A percentile compares a stretch with the other conserved stretches of the same genome.
These are phyloP conservation scores for Botrytis squamosa DNA, from an alignment of 2,329 filamentous ascomycete species.

Conservation along the genomic window DNA sequence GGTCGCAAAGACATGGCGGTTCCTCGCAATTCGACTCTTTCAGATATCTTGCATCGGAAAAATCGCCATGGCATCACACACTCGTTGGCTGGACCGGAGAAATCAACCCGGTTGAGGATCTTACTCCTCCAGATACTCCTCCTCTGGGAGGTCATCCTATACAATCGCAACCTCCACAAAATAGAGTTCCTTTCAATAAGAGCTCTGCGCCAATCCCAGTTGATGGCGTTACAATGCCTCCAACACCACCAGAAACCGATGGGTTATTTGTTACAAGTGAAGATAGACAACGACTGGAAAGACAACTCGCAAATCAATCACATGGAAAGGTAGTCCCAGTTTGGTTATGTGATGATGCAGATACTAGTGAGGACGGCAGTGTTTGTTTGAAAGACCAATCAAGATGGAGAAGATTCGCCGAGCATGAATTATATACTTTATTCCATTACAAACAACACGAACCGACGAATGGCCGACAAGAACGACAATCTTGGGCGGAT, in stretches of 20 bases:
- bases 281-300: constrained; percentile 72
- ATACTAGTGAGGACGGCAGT: constrained; percentile 60
- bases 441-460: constrained; percentile 97
- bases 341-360: constrained; percentile 79
- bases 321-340: constrained; percentile 81
- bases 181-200: constrained; percentile 57
- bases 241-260: constrained; percentile 60
- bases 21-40: constrained; percentile 93
- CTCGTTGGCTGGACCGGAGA: constrained; percentile 96
- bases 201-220: constrained; percentile 78
- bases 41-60: constrained; percentile 78
- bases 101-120: constrained; percentile 56
- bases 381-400: constrained; percentile 77
- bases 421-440: constrained; percentile 86
- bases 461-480: constrained; percentile 78
- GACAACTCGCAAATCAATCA: constrained; percentile 68
- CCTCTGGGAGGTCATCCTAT: constrained; percentile 47
- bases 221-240: constrained; percentile 56
- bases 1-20: constrained; percentile 77
- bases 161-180: constrained; percentile 41
- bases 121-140: constrained; percentile 50
- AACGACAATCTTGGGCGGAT: constrained; percentile 84
- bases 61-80: constrained; percentile 85
- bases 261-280: constrained; percentile 68
- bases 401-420: constrained; percentile 86